Evolutionary conservation across 805 yeast species (phyloP).

Genomic region (Cyberlindnera mycetangii): DNA sequence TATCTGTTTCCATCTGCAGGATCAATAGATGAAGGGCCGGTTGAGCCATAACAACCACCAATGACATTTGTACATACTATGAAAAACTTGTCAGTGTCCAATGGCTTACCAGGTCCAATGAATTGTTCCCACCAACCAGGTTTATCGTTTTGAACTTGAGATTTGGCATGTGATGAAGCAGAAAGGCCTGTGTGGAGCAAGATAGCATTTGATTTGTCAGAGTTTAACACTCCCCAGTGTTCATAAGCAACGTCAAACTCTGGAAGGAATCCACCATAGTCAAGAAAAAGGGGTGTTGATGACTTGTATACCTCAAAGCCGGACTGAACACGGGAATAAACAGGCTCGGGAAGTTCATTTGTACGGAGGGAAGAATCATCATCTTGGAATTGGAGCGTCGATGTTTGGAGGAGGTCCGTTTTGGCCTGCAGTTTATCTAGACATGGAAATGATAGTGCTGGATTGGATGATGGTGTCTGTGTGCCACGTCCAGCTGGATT

Average conservation of each 20-base stretch:
- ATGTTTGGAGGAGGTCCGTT: slow-evolving; percentile 30
- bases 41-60: slow-evolving; percentile 94
- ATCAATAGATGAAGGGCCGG: slow-evolving; percentile 83
- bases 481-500: slow-evolving; percentile 1
- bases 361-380: slow-evolving; percentile 18
- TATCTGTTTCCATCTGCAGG: slow-evolving; percentile 66
- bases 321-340: slow-evolving; percentile 63
- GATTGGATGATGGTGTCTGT: slow-evolving; percentile 14
- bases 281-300: slow-evolving; percentile 61
- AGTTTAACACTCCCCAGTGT: slow-evolving; percentile 80
- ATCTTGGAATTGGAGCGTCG: slow-evolving; percentile 4
- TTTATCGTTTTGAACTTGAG: slow-evolving; percentile 63
- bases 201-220: slow-evolving; percentile 64
- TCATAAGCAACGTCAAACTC: slow-evolving; percentile 85
- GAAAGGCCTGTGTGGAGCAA: slow-evolving; percentile 87
- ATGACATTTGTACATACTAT: slow-evolving; percentile 87
- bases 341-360: slow-evolving; percentile 77
- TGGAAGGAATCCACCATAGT: slow-evolving; percentile 77
- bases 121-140: slow-evolving; percentile 97
- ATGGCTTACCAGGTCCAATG: slow-evolving; percentile 74
- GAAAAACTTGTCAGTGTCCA: slow-evolving; percentile 81
- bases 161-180: slow-evolving; percentile 91
- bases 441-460: slow-evolving; percentile 64
- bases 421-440: slow-evolving; percentile 70
- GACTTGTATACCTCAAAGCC: slow-evolving; percentile 64